Percentiles rank a stretch among this genome's conserved stretches.
Conservation (phyloP, 2,329 filamentous ascomycete species). For the Mycosphaerella arachidis region DNA sequence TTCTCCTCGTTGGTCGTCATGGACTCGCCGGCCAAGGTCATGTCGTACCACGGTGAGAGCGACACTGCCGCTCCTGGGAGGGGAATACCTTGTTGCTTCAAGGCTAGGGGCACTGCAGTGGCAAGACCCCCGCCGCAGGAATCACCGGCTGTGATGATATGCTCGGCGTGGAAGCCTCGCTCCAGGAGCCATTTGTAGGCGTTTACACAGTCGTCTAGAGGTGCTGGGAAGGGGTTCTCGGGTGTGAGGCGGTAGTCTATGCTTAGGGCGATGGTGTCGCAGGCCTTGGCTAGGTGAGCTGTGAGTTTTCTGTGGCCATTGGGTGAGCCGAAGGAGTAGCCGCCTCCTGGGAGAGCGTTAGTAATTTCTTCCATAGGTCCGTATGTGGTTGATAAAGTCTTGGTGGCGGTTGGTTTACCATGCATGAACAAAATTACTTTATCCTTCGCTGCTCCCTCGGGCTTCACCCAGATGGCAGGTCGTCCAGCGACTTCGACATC, state of each 20-base stretch:
- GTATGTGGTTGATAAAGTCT: too few relatives aligned
- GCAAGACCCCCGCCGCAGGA: constrained; percentile 27
- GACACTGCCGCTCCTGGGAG: constrained; percentile 21
- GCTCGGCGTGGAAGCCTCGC: constrained; percentile 33
- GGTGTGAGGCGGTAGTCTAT: constrained; percentile 58
- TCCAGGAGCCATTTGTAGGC: constrained; percentile 51
- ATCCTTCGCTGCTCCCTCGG: constrained; percentile 17
- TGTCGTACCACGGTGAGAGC: constrained; percentile 27
- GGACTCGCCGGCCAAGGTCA: constrained; percentile 12
- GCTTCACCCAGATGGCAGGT: constrained; percentile 21
- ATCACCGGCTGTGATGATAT: constrained; percentile 25
- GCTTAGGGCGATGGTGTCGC: constrained; percentile 47
- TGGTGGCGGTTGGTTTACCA: not conserved
- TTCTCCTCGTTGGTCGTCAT: constrained; percentile 20
- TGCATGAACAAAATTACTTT: constrained; percentile 23
- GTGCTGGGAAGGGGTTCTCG: constrained; percentile 53
- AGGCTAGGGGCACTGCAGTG: constrained; percentile 22
- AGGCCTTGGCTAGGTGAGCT: constrained; percentile 42
- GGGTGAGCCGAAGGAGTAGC: constrained; percentile 24
- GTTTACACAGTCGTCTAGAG: constrained; percentile 53
- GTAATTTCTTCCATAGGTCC: too few relatives aligned
- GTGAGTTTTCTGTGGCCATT: constrained; percentile 25
- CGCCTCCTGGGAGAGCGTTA: constrained; percentile 15
- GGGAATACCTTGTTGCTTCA: constrained; percentile 16
- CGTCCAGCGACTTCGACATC: constrained; percentile 15